Conservation (phyloP, 1,139 yeast species). For the Taiozyma sp. region DNA sequence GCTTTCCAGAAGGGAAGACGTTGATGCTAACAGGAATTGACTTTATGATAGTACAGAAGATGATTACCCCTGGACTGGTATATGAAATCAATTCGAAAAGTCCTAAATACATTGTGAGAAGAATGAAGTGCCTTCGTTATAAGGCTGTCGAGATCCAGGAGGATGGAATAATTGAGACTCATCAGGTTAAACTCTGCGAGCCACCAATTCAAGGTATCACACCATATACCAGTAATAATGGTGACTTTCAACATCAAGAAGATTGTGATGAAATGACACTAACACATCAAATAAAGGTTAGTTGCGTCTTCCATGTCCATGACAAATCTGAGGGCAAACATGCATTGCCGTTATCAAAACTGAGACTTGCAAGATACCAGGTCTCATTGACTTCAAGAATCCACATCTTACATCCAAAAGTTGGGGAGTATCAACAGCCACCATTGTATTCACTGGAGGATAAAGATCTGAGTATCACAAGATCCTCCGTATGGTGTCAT, state of each 20-base stretch:
- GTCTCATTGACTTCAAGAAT: constrained; percentile 8
- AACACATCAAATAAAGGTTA: neutral
- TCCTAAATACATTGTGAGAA: neutral
- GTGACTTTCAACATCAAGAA: neutral
- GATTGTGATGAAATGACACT: neutral
- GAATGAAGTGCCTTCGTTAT: neutral
- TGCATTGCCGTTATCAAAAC: neutral
- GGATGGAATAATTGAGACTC: neutral
- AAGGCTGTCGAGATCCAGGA: neutral
- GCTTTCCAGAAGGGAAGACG: neutral
- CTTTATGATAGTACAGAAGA: neutral
- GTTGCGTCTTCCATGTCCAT: neutral
- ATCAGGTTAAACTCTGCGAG: neutral
- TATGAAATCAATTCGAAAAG: neutral
- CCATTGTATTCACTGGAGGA: constrained; percentile 7
- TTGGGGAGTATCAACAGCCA: constrained; percentile 3
- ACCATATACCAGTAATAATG: neutral
- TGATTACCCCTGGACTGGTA: neutral
- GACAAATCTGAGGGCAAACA: neutral
- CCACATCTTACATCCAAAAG: constrained; percentile 4
- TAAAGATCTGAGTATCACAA: neutral
- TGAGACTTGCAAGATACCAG: neutral
- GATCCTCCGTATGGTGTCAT: constrained; percentile 16
- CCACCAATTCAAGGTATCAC: neutral
- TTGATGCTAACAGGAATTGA: neutral